Percentiles rank a stretch among this genome's conserved stretches.
Evolutionary conservation across 306 rosid genomes (phyloP).

Genomic region (Parietaria judaica): DNA sequence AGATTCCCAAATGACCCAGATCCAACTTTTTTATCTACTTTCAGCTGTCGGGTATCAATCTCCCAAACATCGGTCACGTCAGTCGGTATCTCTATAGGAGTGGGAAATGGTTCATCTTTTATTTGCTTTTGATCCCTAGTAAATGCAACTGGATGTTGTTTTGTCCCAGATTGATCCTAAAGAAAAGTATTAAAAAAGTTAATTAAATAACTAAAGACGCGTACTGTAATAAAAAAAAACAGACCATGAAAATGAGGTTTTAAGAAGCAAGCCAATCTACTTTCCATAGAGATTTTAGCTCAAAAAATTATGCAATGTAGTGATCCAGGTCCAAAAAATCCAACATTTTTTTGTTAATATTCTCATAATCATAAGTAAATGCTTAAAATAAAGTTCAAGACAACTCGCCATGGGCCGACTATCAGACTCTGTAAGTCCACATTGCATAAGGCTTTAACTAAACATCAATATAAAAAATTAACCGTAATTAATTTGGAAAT

Average conservation of each 20-base stretch:
- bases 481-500: no score
- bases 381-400: no score
- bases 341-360: no score
- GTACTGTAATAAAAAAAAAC: neutral
- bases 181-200: neutral
- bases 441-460: no score
- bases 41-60: slow-evolving; percentile 71
- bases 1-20: slow-evolving; percentile 94
- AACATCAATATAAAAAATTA: no score
- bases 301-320: no score
- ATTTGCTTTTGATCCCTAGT: slow-evolving; percentile 38
- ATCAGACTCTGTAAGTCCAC: no score
- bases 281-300: neutral
- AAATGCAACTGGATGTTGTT: slow-evolving; percentile 42
- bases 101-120: slow-evolving; percentile 39
- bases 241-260: neutral
- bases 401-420: no score
- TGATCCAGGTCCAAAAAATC: no score
- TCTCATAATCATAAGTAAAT: no score
- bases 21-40: slow-evolving; percentile 83
- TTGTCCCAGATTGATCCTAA: slow-evolving; percentile 49
- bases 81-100: slow-evolving; percentile 69
- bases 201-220: slow-evolving; percentile 9
- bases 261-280: neutral
- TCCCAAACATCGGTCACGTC: slow-evolving; percentile 99